These are phyloP conservation scores for Penicillium lividum DNA, from an alignment of 495 filamentous ascomycete species.

Conservation along the genomic window DNA sequence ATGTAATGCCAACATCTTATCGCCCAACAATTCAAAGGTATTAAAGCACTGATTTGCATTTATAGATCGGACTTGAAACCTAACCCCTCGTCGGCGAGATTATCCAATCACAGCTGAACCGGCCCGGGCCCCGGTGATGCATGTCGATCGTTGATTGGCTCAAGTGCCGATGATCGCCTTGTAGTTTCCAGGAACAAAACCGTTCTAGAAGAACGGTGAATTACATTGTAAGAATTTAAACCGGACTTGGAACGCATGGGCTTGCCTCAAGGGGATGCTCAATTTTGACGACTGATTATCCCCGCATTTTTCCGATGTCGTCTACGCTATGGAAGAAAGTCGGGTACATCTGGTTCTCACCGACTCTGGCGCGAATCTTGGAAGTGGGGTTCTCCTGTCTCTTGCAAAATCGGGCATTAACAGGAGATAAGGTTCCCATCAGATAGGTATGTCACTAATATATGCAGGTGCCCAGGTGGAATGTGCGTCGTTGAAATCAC, in stretches of 20 bases:
- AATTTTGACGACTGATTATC: conserved; percentile 11
- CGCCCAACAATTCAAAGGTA: conserved; percentile 12
- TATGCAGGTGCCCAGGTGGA: too few relatives aligned
- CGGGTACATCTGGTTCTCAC: conserved; percentile 4
- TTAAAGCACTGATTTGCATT: conserved; percentile 9
- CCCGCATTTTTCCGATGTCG: conserved; percentile 27
- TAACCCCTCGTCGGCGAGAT: conserved; percentile 20
- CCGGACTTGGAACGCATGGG: conserved; percentile 20
- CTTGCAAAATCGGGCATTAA: conserved; percentile 15
- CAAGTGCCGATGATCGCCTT: conserved; percentile 21
- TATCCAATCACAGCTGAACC: conserved; percentile 26
- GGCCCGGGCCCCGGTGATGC: conserved; percentile 30
- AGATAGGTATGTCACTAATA: neutral
- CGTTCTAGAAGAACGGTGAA: conserved; percentile 25
- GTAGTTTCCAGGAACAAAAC: conserved; percentile 22
- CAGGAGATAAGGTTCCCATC: conserved; percentile 13
- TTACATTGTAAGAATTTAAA: neutral
- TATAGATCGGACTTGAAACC: conserved; percentile 27
- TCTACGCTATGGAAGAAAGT: neutral
- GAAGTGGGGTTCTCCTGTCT: conserved; percentile 15
- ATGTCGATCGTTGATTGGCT: conserved; percentile 22
- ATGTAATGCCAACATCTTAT: conserved; percentile 29
- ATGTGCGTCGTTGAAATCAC: too few relatives aligned
- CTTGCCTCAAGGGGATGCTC: conserved; percentile 21
- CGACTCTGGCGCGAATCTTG: neutral